Conservation (phyloP, 345 rosid genomes). For the Stellera chamaejasme region DNA sequence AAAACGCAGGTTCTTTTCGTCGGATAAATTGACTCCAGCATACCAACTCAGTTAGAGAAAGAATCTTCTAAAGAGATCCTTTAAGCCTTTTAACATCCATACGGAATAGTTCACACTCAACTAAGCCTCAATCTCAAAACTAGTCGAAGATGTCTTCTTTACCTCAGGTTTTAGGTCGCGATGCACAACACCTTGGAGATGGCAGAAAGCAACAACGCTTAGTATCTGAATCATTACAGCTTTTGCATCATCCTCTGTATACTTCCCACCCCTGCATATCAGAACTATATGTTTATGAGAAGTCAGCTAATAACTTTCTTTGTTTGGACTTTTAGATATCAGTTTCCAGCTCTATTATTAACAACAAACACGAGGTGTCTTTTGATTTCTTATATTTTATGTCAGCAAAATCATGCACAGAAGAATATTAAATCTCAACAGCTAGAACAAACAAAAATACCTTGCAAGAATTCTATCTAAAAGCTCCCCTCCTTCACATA, state of each 20-base stretch:
- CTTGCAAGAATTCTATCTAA: constrained; percentile 95
- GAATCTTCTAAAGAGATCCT: no score
- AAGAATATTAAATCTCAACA: not conserved
- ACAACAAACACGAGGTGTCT: not conserved
- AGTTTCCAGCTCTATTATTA: not conserved
- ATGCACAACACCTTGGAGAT: constrained; percentile 97
- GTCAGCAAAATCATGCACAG: no score
- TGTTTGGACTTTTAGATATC: constrained; percentile 4
- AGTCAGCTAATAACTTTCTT: constrained; percentile 3
- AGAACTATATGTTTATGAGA: constrained; percentile 7
- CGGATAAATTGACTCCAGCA: no score
- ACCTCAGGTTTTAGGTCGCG: constrained; percentile 99
- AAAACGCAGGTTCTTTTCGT: no score
- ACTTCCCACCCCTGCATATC: constrained; percentile 85
- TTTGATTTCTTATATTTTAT: not conserved
- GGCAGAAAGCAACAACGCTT: constrained; percentile 89
- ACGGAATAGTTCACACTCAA: no score
- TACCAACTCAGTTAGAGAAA: no score
- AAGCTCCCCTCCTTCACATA: constrained; percentile 98
- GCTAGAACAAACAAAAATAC: constrained; percentile 22
- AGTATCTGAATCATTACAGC: constrained; percentile 82
- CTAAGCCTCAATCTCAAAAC: no score
- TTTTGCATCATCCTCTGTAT: constrained; percentile 94
- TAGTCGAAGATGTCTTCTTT: not conserved
- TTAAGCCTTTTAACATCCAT: no score